Evolutionary conservation across 768 basidiomycete genomes (phyloP), one percentile per base, ranked within the genome.

Genomic region (Lactarius hatsudake): DNA sequence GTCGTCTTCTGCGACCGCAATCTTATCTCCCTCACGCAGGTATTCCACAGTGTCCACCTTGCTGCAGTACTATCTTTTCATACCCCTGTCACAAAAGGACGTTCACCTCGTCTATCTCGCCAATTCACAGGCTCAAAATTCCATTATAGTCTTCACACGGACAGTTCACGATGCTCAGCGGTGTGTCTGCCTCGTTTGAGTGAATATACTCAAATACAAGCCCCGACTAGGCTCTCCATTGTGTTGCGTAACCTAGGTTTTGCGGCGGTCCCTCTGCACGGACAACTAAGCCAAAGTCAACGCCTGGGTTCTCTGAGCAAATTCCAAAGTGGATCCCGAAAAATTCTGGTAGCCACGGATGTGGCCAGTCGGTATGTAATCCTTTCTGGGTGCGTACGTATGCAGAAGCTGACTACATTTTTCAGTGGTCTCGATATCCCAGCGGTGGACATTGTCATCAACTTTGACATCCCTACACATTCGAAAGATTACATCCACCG

Each of bases 401-500:
- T 20, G 43, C 51, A 54, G 18, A 20, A 12, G 32, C 6, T 61
- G 23, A 51, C 48, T 34, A 51, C 51, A 34, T 36, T n/a, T 40
- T 45, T 59, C 72, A 92, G 94, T 72, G 96, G 96, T 74, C 82
- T 99, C 54, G 96, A 99, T 78, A 95, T 99, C 66, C 95, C 96
- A 13, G 86, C 90, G 32, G 97, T 99, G 45, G 97, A 99, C 74
- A 81, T 96, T 42, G 96, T 99, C 65, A 93, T 99, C 78, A 99
- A 99, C 78, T 99, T 93, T 76, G 96, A 97, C 76, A 90, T 98
- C 69, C 97, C 97, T 1, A 93, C 93, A 1, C 93, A 98, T 76
- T 98, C 96, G 18, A 98, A 99, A 80, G 97, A 98, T 76, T 99
- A 99, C 78, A 97, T 99, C 59, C 97, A 99, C 75, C 88, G 97